Evolutionary conservation across 108 stramenopile species (phyloP).

Genomic region (Discostella stelligeroides): DNA sequence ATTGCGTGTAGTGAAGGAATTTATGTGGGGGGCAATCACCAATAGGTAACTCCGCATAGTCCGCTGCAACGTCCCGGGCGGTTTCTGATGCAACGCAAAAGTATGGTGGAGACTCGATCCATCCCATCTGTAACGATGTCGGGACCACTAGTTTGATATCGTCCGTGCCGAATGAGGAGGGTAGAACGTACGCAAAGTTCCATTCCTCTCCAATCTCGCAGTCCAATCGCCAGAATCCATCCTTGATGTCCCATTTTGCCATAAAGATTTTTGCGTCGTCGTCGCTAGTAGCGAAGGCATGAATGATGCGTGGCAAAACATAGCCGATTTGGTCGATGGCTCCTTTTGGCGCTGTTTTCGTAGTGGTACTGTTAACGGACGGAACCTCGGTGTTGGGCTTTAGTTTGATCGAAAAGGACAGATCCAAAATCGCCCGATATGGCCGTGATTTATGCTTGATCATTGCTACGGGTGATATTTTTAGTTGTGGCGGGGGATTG

Average conservation of each 20-base stretch:
- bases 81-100: too few relatives aligned
- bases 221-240: constrained; percentile 25
- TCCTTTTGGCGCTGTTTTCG: not conserved
- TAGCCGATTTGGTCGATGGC: constrained; percentile 2
- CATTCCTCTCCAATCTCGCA: constrained; percentile 11
- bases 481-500: constrained; percentile 7
- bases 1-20: too few relatives aligned
- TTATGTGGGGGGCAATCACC: too few relatives aligned
- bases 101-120: too few relatives aligned
- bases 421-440: too few relatives aligned
- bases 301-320: too few relatives aligned
- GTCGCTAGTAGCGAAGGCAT: not conserved
- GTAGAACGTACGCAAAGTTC: constrained; percentile 13
- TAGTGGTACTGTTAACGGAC: not conserved
- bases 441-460: too few relatives aligned
- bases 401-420: constrained; percentile 7
- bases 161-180: too few relatives aligned
- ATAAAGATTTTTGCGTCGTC: constrained; percentile 12
- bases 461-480: constrained; percentile 16
- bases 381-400: not conserved
- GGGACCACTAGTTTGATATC: too few relatives aligned
- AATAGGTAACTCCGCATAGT: too few relatives aligned
- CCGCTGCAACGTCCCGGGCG: too few relatives aligned
- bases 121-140: too few relatives aligned
- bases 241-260: constrained; percentile 27